Evolutionary conservation across 2,329 filamentous ascomycete genomes (phyloP).

Genomic region (Verticillium albo-atrum): DNA sequence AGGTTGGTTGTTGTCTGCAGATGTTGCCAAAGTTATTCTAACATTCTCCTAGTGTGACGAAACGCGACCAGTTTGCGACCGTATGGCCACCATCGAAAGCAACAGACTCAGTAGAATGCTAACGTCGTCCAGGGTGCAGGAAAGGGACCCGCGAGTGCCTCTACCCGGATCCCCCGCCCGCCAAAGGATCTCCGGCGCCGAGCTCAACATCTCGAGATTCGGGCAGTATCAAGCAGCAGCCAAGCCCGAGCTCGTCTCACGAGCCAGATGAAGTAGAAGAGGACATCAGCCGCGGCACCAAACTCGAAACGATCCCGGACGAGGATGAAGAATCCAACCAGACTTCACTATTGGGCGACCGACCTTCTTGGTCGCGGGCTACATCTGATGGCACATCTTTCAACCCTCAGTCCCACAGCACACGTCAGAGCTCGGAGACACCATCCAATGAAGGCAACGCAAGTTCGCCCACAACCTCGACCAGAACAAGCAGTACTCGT

Average conservation of each 20-base stretch:
- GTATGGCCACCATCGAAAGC: conserved; percentile 35
- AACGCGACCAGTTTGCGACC: conserved; percentile 77
- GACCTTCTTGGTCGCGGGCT: neutral
- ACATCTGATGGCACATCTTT: conserved; percentile 10
- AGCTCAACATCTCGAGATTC: conserved; percentile 33
- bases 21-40: conserved; percentile 4
- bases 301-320: conserved; percentile 50
- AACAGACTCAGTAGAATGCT: conserved; percentile 12
- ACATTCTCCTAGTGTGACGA: conserved; percentile 74
- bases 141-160: conserved; percentile 89
- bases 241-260: conserved; percentile 50
- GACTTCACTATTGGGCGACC: neutral
- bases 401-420: conserved; percentile 24
- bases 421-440: conserved; percentile 47
- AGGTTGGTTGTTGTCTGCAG: conserved; percentile 39
- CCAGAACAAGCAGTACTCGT: conserved; percentile 32
- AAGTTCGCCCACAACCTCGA: conserved; percentile 50
- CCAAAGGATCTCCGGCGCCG: conserved; percentile 31
- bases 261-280: conserved; percentile 44
- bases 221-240: conserved; percentile 28
- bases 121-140: conserved; percentile 62
- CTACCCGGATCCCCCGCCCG: conserved; percentile 68
- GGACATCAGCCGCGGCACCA: conserved; percentile 29
- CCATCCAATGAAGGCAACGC: conserved; percentile 47
- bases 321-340: conserved; percentile 42